Evolutionary conservation across 805 yeast species (phyloP).

Genomic region (Kluyveromyces dobzhanskii): DNA sequence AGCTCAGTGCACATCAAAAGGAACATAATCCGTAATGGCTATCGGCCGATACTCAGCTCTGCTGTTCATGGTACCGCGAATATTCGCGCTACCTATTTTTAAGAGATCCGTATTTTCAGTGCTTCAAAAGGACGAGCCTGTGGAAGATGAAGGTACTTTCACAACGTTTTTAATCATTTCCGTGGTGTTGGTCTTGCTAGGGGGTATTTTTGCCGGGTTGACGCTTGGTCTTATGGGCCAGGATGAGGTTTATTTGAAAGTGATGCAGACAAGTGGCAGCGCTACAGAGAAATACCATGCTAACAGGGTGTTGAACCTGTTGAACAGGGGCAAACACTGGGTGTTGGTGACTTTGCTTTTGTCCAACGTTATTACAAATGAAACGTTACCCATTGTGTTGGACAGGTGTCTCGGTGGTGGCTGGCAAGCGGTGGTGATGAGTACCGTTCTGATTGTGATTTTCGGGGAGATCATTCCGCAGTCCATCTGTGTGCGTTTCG

Average conservation of each 20-base stretch:
- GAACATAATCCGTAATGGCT: too few species aligned
- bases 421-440: conserved; percentile 88
- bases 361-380: conserved; percentile 87
- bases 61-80: conserved; percentile 3
- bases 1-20: too few species aligned
- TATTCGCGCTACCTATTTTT: conserved; percentile 4
- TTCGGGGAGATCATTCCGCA: conserved; percentile 98
- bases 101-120: neutral
- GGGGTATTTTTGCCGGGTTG: conserved; percentile 88
- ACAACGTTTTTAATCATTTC: conserved; percentile 47
- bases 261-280: conserved; percentile 83
- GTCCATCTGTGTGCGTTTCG: conserved; percentile 85
- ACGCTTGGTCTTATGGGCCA: conserved; percentile 98
- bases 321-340: conserved; percentile 91
- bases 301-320: conserved; percentile 56
- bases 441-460: conserved; percentile 88
- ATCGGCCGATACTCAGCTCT: neutral
- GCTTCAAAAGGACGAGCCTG: neutral
- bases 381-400: conserved; percentile 86
- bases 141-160: conserved; percentile 27
- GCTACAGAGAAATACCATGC: conserved; percentile 60
- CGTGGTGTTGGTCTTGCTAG: conserved; percentile 54
- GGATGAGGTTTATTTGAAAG: conserved; percentile 90
- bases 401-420: conserved; percentile 95
- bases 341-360: conserved; percentile 80